phyloP scores from a whole-genome alignment of 2,329 filamentous ascomycete genomes.

The Magnaporthiopsis rhizophila region DNA sequence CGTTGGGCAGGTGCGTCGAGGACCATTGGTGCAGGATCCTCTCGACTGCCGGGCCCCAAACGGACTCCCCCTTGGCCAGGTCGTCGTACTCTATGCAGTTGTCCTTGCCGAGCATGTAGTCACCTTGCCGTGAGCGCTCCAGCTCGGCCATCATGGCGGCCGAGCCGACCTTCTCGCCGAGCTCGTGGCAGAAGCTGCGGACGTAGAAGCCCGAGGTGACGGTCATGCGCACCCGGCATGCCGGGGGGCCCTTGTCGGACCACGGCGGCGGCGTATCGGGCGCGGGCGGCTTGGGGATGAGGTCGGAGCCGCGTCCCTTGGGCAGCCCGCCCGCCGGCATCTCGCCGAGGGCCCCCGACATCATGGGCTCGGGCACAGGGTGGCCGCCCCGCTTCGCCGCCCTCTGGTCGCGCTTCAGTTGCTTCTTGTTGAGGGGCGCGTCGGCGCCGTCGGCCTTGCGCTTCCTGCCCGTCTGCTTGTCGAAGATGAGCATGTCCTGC shows the following conservation, averaged over 20 bases:
- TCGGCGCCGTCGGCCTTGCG: constrained; percentile 18
- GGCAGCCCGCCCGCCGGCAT: constrained; percentile 32
- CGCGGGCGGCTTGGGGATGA: constrained; percentile 40
- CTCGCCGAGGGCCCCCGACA: constrained; percentile 50
- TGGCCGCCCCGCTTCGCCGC: constrained; percentile 14
- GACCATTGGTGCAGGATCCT: constrained; percentile 36
- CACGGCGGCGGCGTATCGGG: constrained; percentile 45
- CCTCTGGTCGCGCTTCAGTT: constrained; percentile 19
- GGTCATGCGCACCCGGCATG: constrained; percentile 77
- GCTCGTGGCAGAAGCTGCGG: constrained; percentile 83
- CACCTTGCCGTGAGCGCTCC: constrained; percentile 69
- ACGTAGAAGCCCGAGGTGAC: constrained; percentile 97
- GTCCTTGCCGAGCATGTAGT: constrained; percentile 61
- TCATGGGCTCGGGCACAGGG: constrained; percentile 27
- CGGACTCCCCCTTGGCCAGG: constrained; percentile 64
- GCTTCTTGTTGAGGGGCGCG: constrained; percentile 20
- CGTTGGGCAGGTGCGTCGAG: constrained; percentile 1
- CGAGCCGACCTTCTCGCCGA: constrained; percentile 74
- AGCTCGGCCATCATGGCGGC: constrained; percentile 82
- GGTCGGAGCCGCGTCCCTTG: constrained; percentile 40
- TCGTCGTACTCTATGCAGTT: constrained; percentile 77
- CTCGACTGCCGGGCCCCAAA: constrained; percentile 73
- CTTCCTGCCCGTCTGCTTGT: constrained; percentile 30
- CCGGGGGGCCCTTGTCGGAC: constrained; percentile 60
- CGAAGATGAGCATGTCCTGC: constrained; percentile 48